Evolutionary conservation across 2,329 filamentous ascomycete species (phyloP).

Genomic region (Diaporthe eres): DNA sequence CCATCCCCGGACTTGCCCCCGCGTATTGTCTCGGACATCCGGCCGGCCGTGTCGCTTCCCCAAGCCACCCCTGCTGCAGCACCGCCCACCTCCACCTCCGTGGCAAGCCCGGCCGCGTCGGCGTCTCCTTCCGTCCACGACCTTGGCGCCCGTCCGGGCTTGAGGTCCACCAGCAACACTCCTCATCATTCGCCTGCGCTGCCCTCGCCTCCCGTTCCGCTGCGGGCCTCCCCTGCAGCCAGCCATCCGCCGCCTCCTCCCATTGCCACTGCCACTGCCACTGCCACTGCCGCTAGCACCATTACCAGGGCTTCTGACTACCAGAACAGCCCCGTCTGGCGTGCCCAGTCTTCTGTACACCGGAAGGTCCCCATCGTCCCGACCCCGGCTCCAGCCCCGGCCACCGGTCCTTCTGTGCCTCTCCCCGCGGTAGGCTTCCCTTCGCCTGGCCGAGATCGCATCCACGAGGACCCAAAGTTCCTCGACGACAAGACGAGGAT

Average conservation of each 20-base stretch:
- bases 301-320: not conserved
- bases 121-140: not conserved
- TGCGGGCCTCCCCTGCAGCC: not conserved
- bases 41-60: not conserved
- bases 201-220: constrained; percentile 4
- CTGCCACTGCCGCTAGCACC: not conserved
- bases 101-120: not conserved
- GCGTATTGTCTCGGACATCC: constrained; percentile 35
- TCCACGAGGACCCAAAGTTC: constrained; percentile 52
- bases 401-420: not conserved
- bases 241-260: not conserved
- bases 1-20: constrained; percentile 4
- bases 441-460: constrained; percentile 52
- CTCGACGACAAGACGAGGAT: constrained; percentile 56
- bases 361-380: not conserved
- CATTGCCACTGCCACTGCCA: not conserved
- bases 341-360: not conserved
- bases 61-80: not conserved
- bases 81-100: not conserved
- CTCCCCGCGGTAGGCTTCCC: constrained; percentile 47
- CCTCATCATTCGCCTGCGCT: constrained; percentile 12
- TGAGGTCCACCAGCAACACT: not conserved
- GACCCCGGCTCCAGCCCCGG: not conserved
- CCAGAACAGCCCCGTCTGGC: constrained; percentile 1
- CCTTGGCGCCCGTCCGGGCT: not conserved